phyloP scores from a whole-genome alignment of 2,329 filamentous ascomycete genomes.

The Phialophora chinensis region DNA sequence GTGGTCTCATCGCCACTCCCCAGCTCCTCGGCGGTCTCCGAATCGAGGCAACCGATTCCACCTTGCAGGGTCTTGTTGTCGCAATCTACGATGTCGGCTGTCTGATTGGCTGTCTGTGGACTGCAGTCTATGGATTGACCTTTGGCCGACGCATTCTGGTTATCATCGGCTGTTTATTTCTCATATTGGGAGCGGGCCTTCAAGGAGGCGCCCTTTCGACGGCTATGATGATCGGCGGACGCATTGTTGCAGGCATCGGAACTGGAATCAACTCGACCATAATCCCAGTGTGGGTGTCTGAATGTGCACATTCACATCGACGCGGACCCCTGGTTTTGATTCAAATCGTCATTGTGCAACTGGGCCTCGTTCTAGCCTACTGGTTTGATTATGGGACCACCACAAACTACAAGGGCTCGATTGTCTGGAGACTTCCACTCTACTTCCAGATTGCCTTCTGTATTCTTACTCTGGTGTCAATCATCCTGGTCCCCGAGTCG shows the following conservation, averaged over 20 bases:
- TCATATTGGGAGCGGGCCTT: constrained; percentile 39
- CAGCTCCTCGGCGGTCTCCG: constrained; percentile 30
- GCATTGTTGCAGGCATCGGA: constrained; percentile 41
- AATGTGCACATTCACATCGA: constrained; percentile 8
- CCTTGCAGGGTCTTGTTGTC: no score
- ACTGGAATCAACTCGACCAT: constrained; percentile 41
- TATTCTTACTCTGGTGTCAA: neutral
- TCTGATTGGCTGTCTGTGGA: no score
- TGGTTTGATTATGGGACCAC: constrained; percentile 11
- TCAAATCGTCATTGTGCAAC: no score
- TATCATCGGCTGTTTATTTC: constrained; percentile 10
- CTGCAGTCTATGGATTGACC: constrained; percentile 18
- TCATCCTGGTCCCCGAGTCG: neutral
- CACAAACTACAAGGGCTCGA: neutral
- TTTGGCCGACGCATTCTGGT: constrained; percentile 27
- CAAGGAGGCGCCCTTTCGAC: constrained; percentile 37
- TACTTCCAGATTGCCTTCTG: constrained; percentile 2
- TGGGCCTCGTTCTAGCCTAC: constrained; percentile 5
- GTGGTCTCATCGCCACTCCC: constrained; percentile 7
- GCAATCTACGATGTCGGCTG: no score
- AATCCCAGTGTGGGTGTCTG: constrained; percentile 36
- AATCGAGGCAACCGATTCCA: no score
- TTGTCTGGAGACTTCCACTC: constrained; percentile 9
- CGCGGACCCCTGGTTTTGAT: constrained; percentile 18
- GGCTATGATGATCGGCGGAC: constrained; percentile 39